A percentile compares a stretch with the other conserved stretches of the same genome.
These are phyloP conservation scores for Ceratorhiza oryzae-sativae DNA, from an alignment of 1,284 basidiomycete genomes.

Conservation along the genomic window DNA sequence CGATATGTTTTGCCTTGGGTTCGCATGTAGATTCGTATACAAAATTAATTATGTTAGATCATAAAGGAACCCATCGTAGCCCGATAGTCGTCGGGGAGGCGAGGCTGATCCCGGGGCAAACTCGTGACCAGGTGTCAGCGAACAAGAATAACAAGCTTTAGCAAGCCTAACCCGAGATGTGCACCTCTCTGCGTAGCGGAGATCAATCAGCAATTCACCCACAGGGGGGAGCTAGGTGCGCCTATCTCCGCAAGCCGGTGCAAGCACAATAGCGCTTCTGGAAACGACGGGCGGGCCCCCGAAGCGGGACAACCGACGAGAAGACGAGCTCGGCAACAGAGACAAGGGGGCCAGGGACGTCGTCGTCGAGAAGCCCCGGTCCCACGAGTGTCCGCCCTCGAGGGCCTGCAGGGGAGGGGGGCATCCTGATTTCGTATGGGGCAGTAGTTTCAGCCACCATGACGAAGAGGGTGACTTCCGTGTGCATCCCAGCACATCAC, in stretches of 20 bases:
- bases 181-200: neutral
- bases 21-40: conserved; percentile 6
- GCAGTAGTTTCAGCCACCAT: conserved; percentile 11
- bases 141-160: conserved; percentile 22
- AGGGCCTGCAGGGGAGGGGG: conserved; percentile 1
- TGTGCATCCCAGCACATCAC: neutral
- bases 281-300: neutral
- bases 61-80: conserved; percentile 28
- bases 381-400: neutral
- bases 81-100: conserved; percentile 10
- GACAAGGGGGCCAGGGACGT: neutral
- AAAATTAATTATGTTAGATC: conserved; percentile 12
- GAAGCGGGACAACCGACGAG: neutral
- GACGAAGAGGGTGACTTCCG: conserved; percentile 4
- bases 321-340: neutral
- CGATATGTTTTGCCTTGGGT: conserved; percentile 6
- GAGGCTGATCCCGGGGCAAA: neutral
- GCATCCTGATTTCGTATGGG: neutral
- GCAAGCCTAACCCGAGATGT: conserved; percentile 18
- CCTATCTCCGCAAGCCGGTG: conserved; percentile 18
- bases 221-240: neutral
- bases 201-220: conserved; percentile 2
- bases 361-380: neutral
- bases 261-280: conserved; percentile 14
- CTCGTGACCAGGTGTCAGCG: neutral